Base-by-base conservation (phyloP, 495 filamentous ascomycete genomes). In the Penicillium pulvis region DNA sequence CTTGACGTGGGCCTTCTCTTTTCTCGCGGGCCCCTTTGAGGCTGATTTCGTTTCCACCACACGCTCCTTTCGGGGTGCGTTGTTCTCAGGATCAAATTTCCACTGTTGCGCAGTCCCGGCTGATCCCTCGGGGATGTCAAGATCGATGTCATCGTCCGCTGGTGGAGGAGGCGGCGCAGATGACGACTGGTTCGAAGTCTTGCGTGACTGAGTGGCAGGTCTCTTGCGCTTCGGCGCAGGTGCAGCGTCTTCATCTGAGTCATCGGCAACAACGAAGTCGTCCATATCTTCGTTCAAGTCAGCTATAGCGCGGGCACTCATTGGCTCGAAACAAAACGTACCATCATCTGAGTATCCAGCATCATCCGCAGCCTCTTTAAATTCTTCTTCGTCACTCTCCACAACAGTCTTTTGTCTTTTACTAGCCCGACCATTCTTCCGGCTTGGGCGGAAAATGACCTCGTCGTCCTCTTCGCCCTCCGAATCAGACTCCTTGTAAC, bases 231-330 rank as follows among this genome's bases (percentile, higher is more conserved):
- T 96, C 68, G 86, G 88, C 4, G 84, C 79, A 3, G 80, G 73
- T 10, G 80, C 75, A 12, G 71, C 82, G 55, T 93, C 89, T n/a
- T 89, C 91, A 23, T 95, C 87, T 9, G 81, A 89, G 45, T 94
- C 92, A 45, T 92, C 91, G 9, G 83, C 72, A 20, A 91, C 92
- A 48, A 95, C 75, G 65, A 96, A 96, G 66, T 96, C 90, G 54
- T 87, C 91, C 80, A 92, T 85, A 57, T 91, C 89, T 87, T 59
- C 6, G 16, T 24, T 17, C 62, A 8, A 36, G 63, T 75, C 56
- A 79, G 65, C 26, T 2, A 31, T 31, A 35, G 19, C 31, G 2
- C 19, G 26, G 36, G 14, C 9, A 4, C 30, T 8, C n/a, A 20
- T 35, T 39, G 14, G 42, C n/a, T 16, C 20, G 16, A 48, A 3